Percentiles rank a stretch among this genome's conserved stretches.
Evolutionary conservation across 2,329 filamentous ascomycete species (phyloP).

Genomic region (Amauroascus niger): DNA sequence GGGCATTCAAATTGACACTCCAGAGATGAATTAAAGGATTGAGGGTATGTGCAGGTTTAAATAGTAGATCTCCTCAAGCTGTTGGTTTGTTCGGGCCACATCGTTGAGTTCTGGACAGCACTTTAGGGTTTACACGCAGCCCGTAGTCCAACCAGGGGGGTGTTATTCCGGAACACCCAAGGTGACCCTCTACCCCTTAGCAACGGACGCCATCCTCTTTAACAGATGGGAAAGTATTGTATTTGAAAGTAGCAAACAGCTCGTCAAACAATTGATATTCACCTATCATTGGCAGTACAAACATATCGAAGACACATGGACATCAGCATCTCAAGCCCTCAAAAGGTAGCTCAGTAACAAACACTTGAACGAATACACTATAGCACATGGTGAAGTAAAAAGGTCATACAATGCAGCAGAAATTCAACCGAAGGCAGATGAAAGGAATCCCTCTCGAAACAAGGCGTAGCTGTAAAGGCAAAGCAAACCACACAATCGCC

Average conservation of each 20-base stretch:
- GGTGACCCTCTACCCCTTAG: neutral
- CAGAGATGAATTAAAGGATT: neutral
- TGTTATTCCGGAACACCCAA: neutral
- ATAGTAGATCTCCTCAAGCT: neutral
- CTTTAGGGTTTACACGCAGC: neutral
- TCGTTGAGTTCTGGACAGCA: constrained; percentile 2
- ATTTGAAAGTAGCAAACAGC: no score
- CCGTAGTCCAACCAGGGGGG: neutral
- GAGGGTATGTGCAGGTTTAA: neutral
- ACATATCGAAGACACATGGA: constrained; percentile 3
- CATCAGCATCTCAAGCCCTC: constrained; percentile 6
- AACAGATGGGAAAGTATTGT: no score
- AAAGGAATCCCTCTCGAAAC: neutral
- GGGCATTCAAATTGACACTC: neutral
- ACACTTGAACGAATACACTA: neutral
- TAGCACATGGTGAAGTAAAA: neutral
- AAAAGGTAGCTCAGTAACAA: neutral
- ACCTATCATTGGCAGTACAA: neutral
- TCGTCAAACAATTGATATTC: neutral
- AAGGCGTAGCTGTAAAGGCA: constrained; percentile 3
- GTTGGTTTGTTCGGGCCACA: neutral
- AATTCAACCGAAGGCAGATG: neutral
- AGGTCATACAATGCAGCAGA: constrained; percentile 11
- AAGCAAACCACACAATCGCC: neutral
- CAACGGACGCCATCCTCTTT: no score